Evolutionary conservation across 306 rosid genomes (phyloP), one percentile per base, ranked within the genome.

Genomic region (Citrullus mucosospermus): DNA sequence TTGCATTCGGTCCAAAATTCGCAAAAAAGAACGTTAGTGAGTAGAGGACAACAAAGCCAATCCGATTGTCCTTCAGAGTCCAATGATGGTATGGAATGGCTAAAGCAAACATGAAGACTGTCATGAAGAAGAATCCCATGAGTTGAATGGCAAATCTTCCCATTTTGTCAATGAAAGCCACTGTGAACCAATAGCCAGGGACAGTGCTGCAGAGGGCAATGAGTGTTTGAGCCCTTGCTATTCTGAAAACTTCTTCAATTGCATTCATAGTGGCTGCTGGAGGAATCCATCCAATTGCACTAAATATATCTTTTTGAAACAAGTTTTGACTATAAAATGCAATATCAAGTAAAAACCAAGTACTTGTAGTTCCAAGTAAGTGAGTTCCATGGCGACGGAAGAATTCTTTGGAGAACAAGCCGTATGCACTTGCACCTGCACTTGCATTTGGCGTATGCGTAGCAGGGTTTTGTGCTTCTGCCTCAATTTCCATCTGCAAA

Each of bases 181-280:
- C 93, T 0, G 93, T 89, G 59, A 89, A 89, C 97, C 97, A 90
- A 46, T 92, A 90, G 12, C 96, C 97, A 0, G 96, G 97, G 78
- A 92, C 93, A n/a, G 96, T 88, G 38, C 97, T 85, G 78, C 88
- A 89, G 1, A 92, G 68, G 56, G 97, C 97, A 75, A 92, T 89
- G 11, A 92, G 87, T 0, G 97, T 92, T 50, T 92, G 96, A 34
- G 93, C 97, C 78, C 88, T 87, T 44, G 91, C 88, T 4, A 90
- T 89, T 38, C 1, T 86, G 62, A 48, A 86, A 54, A 90, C 93
- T 81, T 50, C 55, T 50, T 90, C 85, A 16, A 92, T 62, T 7
- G 92, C 96, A 79, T 86, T 92, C 96, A 88, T 86, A 7, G 91
- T 84, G 53, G 83, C 51, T 14, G 97, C 90, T 0, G 86, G 22